Evolutionary conservation across 805 yeast species (phyloP).

Genomic region (Zygotorulaspora florentina): DNA sequence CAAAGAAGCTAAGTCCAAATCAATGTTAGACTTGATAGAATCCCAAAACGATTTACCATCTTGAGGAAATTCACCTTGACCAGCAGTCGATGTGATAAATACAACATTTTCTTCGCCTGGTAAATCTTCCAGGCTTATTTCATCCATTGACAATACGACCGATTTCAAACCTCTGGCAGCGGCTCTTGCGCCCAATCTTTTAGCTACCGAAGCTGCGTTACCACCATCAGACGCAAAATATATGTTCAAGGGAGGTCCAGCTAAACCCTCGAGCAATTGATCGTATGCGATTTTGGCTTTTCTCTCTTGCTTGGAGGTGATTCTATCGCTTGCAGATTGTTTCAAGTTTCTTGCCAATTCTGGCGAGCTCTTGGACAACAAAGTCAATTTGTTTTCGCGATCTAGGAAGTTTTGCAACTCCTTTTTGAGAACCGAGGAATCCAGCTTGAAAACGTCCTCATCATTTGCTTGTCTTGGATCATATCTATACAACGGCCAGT

Average conservation of each 20-base stretch:
- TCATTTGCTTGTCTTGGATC: slow-evolving; percentile 56
- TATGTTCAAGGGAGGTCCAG: slow-evolving; percentile 87
- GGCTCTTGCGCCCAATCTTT: slow-evolving; percentile 73
- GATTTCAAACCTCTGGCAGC: slow-evolving; percentile 64
- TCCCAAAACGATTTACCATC: slow-evolving; percentile 76
- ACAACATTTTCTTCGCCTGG: slow-evolving; percentile 59
- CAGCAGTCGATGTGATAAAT: slow-evolving; percentile 83
- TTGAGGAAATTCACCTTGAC: slow-evolving; percentile 91
- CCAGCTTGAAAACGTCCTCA: slow-evolving; percentile 65
- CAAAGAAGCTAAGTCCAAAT: slow-evolving; percentile 62
- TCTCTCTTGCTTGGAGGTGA: slow-evolving; percentile 54
- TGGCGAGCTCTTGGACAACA: slow-evolving; percentile 69
- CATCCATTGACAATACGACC: slow-evolving; percentile 56
- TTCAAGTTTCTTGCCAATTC: slow-evolving; percentile 69
- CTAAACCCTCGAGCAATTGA: slow-evolving; percentile 74
- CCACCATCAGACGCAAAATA: slow-evolving; percentile 93
- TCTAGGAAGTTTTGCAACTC: slow-evolving; percentile 77
- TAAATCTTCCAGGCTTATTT: slow-evolving; percentile 67
- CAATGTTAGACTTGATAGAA: slow-evolving; percentile 56
- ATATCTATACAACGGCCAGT: slow-evolving; percentile 92
- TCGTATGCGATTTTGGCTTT: slow-evolving; percentile 75
- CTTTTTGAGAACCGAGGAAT: slow-evolving; percentile 75
- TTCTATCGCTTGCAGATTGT: slow-evolving; percentile 56
- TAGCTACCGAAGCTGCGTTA: slow-evolving; percentile 77
- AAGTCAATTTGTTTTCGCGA: slow-evolving; percentile 81